Percentiles rank a stretch among this genome's conserved stretches.
Conservation (phyloP, 1,139 yeast species). For the Blastobotrys capitulatus region DNA sequence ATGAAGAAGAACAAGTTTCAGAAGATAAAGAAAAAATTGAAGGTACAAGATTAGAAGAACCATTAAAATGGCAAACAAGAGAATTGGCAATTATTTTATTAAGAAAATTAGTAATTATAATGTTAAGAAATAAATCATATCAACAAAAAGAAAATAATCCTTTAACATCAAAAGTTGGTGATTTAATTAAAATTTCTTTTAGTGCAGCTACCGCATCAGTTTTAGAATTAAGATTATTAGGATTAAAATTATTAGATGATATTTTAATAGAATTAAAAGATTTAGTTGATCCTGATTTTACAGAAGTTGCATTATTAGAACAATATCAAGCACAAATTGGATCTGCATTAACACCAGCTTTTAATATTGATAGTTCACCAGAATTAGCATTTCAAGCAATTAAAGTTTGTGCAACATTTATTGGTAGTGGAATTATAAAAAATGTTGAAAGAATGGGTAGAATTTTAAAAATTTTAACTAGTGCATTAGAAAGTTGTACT, state of each 20-base stretch:
- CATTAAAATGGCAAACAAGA: constrained; percentile 66
- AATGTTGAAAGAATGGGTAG: constrained; percentile 49
- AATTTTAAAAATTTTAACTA: constrained; percentile 60
- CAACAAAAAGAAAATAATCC: constrained; percentile 28
- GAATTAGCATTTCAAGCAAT: constrained; percentile 74
- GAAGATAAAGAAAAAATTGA: constrained; percentile 29
- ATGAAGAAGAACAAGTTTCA: constrained; percentile 42
- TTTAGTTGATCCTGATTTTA: constrained; percentile 67
- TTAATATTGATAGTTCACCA: constrained; percentile 66
- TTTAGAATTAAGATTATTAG: constrained; percentile 54
- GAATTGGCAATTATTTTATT: constrained; percentile 56
- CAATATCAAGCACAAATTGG: constrained; percentile 95
- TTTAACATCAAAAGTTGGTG: constrained; percentile 54
- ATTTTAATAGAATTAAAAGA: constrained; percentile 44
- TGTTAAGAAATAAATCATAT: constrained; percentile 39
- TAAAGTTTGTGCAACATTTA: constrained; percentile 71
- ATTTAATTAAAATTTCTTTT: constrained; percentile 75
- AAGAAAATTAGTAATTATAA: constrained; percentile 45
- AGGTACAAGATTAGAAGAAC: constrained; percentile 38
- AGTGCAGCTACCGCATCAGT: constrained; percentile 75
- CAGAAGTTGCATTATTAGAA: constrained; percentile 67
- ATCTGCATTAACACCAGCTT: constrained; percentile 88
- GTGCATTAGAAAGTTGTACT: constrained; percentile 55
- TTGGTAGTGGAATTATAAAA: constrained; percentile 50
- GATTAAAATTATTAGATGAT: constrained; percentile 62